Conservation (phyloP, 2,329 filamentous ascomycete genomes). For the Thermothelomyces thermophilus region DNA sequence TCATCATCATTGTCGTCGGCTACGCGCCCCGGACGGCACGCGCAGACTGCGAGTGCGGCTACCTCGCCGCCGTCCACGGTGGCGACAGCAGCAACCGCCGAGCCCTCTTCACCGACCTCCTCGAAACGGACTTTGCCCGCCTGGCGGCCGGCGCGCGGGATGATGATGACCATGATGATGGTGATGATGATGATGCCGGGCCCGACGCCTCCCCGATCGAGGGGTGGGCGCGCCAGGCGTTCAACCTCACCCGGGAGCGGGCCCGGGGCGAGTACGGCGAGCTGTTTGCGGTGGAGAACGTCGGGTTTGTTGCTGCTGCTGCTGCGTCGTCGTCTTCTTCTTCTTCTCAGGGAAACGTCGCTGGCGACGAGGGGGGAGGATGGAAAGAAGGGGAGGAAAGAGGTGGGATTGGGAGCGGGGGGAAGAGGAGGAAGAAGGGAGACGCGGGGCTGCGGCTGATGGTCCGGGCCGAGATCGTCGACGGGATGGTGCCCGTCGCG, state of each 20-base stretch:
- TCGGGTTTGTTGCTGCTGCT: slow-evolving; percentile 26
- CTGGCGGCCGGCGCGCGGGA: slow-evolving; percentile 23
- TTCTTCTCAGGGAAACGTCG: background rate
- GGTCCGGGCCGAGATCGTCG: slow-evolving; percentile 40
- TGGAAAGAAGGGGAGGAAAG: slow-evolving; percentile 32
- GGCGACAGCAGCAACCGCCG: background rate
- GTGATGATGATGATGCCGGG: background rate
- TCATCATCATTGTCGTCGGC: slow-evolving; percentile 15
- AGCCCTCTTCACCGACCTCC: slow-evolving; percentile 56
- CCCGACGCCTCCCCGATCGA: slow-evolving; percentile 35
- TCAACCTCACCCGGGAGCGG: slow-evolving; percentile 53
- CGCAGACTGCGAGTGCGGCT: slow-evolving; percentile 66
- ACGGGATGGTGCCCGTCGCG: slow-evolving; percentile 52
- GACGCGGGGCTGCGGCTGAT: slow-evolving; percentile 47
- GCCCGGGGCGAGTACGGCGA: slow-evolving; percentile 62
- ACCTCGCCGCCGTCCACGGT: slow-evolving; percentile 43
- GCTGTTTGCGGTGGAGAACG: slow-evolving; percentile 50
- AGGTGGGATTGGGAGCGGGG: too few relatives aligned
- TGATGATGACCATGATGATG: background rate
- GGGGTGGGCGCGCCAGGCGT: slow-evolving; percentile 60
- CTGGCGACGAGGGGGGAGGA: slow-evolving; percentile 33
- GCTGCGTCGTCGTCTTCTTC: too few relatives aligned
- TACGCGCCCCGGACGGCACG: slow-evolving; percentile 20
- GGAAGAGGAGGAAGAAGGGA: slow-evolving; percentile 27
- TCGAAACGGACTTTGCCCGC: slow-evolving; percentile 67